phyloP scores from a whole-genome alignment of 1,284 basidiomycete species.

The Tremellales sp. region DNA sequence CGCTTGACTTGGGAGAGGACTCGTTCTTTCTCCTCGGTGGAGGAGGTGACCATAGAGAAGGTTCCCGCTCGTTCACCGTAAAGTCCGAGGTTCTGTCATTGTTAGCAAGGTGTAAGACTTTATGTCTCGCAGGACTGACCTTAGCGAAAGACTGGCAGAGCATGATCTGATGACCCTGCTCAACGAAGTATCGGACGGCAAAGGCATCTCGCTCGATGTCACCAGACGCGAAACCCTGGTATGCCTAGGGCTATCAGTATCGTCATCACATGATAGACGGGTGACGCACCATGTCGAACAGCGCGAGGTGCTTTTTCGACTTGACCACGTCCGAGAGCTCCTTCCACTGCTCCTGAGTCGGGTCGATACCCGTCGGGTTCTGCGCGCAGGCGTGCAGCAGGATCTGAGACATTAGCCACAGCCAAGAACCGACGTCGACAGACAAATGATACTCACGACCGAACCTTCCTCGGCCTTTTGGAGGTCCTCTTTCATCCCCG shows the following conservation, averaged over 20 bases:
- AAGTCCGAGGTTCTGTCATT: constrained; percentile 78
- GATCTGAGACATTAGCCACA: constrained; percentile 31
- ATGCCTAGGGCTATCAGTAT: constrained; percentile 73
- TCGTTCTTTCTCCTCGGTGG: constrained; percentile 77
- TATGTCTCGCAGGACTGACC: constrained; percentile 28
- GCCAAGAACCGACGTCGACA: too few relatives aligned
- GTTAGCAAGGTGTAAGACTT: constrained; percentile 4
- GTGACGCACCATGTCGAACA: constrained; percentile 57
- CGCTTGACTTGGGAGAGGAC: constrained; percentile 93
- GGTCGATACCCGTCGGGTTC: constrained; percentile 97
- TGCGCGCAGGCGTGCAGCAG: constrained; percentile 63
- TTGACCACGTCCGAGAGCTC: constrained; percentile 83
- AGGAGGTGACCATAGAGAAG: constrained; percentile 74
- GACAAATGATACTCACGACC: constrained; percentile 30
- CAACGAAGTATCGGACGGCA: constrained; percentile 92
- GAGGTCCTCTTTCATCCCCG: constrained; percentile 81
- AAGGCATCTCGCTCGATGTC: constrained; percentile 84
- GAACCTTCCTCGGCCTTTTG: constrained; percentile 52
- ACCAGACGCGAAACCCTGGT: constrained; percentile 92
- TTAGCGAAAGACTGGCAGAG: constrained; percentile 95
- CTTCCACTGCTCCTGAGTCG: constrained; percentile 88
- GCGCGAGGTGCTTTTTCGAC: constrained; percentile 54
- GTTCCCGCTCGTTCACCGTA: constrained; percentile 96
- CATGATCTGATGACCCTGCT: constrained; percentile 78
- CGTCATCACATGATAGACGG: not conserved